phyloP scores from a whole-genome alignment of 352 stramenopile genomes.

The Phytophthora podocarpi region DNA sequence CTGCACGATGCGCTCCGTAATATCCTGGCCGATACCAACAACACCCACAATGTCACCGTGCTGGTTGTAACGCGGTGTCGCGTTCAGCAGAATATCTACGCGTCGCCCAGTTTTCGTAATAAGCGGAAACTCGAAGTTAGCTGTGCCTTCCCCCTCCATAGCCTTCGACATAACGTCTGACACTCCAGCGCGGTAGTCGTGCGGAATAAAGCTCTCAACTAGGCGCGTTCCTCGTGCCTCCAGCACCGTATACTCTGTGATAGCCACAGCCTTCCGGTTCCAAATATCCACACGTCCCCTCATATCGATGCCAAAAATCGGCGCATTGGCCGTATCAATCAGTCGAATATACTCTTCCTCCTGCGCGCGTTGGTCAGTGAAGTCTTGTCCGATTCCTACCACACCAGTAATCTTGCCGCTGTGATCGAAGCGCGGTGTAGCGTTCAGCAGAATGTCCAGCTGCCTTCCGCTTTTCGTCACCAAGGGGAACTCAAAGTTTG shows the following conservation, averaged over 20 bases:
- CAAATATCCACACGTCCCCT: conserved; percentile 87
- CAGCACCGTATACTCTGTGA: conserved; percentile 90
- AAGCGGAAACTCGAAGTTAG: conserved; percentile 90
- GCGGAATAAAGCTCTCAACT: conserved; percentile 91
- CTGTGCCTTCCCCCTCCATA: conserved; percentile 62
- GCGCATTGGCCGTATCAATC: conserved; percentile 91
- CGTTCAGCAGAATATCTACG: conserved; percentile 86
- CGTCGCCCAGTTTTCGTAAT: conserved; percentile 80
- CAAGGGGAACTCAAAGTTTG: conserved; percentile 88
- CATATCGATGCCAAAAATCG: conserved; percentile 90
- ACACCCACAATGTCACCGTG: conserved; percentile 82
- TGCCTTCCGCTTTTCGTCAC: conserved; percentile 73
- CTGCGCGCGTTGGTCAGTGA: conserved; percentile 83
- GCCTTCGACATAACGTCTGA: conserved; percentile 69
- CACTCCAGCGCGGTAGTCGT: conserved; percentile 67
- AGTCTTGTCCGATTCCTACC: conserved; percentile 81
- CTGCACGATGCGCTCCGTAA: conserved; percentile 83
- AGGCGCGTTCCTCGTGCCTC: conserved; percentile 89
- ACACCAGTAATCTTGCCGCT: conserved; percentile 75
- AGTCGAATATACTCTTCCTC: conserved; percentile 88
- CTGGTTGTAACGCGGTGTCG: conserved; percentile 81
- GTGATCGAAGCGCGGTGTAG: conserved; percentile 75
- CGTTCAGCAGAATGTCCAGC: conserved; percentile 84
- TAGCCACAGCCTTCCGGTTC: conserved; percentile 91
- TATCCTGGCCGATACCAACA: conserved; percentile 84